Base-by-base conservation (phyloP, 768 basidiomycete species). In the Leccinum fibrillosum region DNA sequence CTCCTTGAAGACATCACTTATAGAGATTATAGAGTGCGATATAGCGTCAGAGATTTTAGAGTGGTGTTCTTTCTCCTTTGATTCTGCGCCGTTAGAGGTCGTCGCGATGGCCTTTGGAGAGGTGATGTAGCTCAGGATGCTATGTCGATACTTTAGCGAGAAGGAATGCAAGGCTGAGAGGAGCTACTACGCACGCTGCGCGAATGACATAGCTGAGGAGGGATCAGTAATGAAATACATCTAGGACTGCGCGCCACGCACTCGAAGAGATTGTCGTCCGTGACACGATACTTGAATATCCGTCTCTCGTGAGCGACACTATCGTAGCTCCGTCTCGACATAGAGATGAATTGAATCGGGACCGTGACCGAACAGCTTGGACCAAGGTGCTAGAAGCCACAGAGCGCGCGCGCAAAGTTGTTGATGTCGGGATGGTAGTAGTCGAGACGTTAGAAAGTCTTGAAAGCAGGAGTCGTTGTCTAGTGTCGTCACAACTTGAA, bases 231-330 rank as follows among this genome's bases (percentile, higher is more conserved):
- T 26, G 42, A 34, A 35, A 30, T n/a, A 23, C 30, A 39, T 37
- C 13, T 9, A 48, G 26, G 57, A 65, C 21, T 25, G 47, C 2
- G 55, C 44, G 39, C 42, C 72, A 76, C 84, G 64, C 72, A 94
- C 92, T 90, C 84, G 77, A 90, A 92, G 65, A 94, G 77, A 69
- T 94, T 92, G 57, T 93, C 90, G 65, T 94, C 92, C 26, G 87
- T 83, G 52, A 92, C 85, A 62, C 86, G 82, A 75, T 89, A 82
- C 71, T 86, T 88, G 63, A 88, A 87, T 61, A 88, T 59, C 59
- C 90, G 84, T 74, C 82, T 83, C 71, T 89, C 85, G 63, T 88
- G 86, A 60, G 86, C 80, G 64, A 75, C 77, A 73, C 88, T 85
- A 64, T 83, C 82, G 75, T 86, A 82, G 77, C 90, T 93, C 71